Evolutionary conservation across 306 rosid species (phyloP), one percentile per base, ranked within the genome.

Genomic region (Lathyrus tuberosus): DNA sequence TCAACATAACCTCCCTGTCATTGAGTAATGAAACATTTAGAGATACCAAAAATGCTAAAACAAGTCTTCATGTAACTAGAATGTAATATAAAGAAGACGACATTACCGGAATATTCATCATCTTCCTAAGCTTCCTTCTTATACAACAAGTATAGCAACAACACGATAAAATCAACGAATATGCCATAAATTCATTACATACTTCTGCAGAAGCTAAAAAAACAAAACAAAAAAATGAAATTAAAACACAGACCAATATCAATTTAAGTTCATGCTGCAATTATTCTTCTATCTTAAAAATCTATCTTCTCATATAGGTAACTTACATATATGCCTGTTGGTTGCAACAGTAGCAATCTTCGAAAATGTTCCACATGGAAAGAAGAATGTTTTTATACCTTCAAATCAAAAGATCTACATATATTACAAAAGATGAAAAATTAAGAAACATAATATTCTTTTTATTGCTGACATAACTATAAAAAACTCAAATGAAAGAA

Each of bases 121-220:
- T 77, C 81, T 80, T 87, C 75, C 99, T 94, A 49, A 95, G 95
- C 69, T 89, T 91, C 76, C 91, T 91, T 83, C 99, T 87, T 38
- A 91, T 76, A 63, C 95, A 87, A 80, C 99, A 91, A 9, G 99
- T 95, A 64, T 95, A 91, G 85, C 99, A 95, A 78, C 97, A 95
- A 79, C 99, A 95, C 13, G 97, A 89, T 67, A 88, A 70, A 63
- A 95, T 43, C 70, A 95, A 75, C 1, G 97, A 87, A 86, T 95
- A 95, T 33, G 91, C 96, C 91, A 95, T 76, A 86, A 95, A 83
- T 17, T 95, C 99, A 35, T 95, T 95, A 70, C 92, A 95, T 41
- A 86, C 91, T 78, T 94, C 98, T 24, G 88, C 91, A 10, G 94
- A 71, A 73, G 98, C 96, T 90, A 90, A 58, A 79, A 75, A 26